Conservation (phyloP, 1,284 basidiomycete genomes). For the Melampsora americana region DNA sequence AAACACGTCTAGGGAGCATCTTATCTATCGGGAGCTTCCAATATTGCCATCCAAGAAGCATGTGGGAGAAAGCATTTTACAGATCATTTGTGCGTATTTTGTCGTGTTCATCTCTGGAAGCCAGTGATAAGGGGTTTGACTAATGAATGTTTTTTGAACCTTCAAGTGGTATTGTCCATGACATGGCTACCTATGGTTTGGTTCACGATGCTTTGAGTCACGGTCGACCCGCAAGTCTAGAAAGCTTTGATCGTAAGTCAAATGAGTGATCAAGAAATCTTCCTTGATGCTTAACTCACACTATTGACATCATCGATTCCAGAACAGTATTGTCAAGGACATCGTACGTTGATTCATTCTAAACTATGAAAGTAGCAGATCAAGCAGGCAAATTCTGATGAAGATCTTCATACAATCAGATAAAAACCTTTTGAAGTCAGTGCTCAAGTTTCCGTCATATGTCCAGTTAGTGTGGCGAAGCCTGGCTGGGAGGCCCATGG, state of each 20-base stretch:
- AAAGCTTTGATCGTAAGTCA: slow-evolving; percentile 32
- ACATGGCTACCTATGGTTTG: slow-evolving; percentile 24
- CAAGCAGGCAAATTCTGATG: no score
- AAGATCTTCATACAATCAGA: background rate
- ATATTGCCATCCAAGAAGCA: slow-evolving; percentile 2
- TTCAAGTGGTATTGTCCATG: slow-evolving; percentile 3
- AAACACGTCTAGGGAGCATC: background rate
- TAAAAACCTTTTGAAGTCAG: background rate
- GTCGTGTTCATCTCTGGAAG: no score
- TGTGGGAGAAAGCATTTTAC: background rate
- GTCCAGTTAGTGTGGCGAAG: background rate
- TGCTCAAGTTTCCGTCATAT: background rate
- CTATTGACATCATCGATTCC: background rate
- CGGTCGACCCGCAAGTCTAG: slow-evolving; percentile 19
- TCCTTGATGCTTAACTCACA: background rate
- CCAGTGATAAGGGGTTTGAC: no score
- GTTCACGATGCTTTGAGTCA: slow-evolving; percentile 30
- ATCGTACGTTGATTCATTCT: background rate
- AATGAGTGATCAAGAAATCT: no score
- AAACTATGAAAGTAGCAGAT: no score
- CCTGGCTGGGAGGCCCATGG: background rate
- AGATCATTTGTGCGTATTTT: slow-evolving; percentile 11
- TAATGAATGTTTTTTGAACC: no score
- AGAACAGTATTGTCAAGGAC: background rate
- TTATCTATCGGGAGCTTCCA: slow-evolving; percentile 3